These are phyloP conservation scores for Solanum bulbocastanum DNA, from an alignment of 257 asterid species.

Conservation along the genomic window DNA sequence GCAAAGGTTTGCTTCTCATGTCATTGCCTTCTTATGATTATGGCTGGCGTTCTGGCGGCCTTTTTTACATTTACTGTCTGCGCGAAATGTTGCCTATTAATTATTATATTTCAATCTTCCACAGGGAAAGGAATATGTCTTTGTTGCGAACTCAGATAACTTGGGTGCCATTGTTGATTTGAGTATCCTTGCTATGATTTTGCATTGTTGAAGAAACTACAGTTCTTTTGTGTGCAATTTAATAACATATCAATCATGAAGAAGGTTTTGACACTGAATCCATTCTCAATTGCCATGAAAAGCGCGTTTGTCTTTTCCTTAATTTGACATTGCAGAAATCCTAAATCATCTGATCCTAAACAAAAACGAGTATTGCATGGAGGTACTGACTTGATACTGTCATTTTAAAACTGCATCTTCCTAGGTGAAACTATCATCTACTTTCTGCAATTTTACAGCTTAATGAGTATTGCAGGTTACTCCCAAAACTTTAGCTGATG, in stretches of 20 bases:
- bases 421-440: neutral
- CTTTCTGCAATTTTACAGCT: neutral
- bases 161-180: conserved; percentile 95
- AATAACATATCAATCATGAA: neutral
- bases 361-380: conserved; percentile 98
- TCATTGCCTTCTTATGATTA: neutral
- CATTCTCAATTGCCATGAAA: neutral
- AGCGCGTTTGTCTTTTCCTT: conserved; percentile 26
- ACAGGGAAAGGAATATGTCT: conserved; percentile 97
- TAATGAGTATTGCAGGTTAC: conserved; percentile 59
- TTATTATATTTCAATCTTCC: neutral
- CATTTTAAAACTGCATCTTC: neutral
- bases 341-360: conserved; percentile 73
- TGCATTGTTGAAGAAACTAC: neutral
- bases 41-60: neutral
- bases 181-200: conserved; percentile 62
- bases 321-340: conserved; percentile 56
- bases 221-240: neutral
- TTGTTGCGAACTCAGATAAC: conserved; percentile 92
- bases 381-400: conserved; percentile 32
- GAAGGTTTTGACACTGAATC: neutral
- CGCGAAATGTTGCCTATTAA: neutral
- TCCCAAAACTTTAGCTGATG: conserved; percentile 97
- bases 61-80: neutral
- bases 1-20: conserved; percentile 52